These are phyloP conservation scores for Colletotrichum liaoningense DNA, from an alignment of 2,329 filamentous ascomycete genomes.

Conservation along the genomic window DNA sequence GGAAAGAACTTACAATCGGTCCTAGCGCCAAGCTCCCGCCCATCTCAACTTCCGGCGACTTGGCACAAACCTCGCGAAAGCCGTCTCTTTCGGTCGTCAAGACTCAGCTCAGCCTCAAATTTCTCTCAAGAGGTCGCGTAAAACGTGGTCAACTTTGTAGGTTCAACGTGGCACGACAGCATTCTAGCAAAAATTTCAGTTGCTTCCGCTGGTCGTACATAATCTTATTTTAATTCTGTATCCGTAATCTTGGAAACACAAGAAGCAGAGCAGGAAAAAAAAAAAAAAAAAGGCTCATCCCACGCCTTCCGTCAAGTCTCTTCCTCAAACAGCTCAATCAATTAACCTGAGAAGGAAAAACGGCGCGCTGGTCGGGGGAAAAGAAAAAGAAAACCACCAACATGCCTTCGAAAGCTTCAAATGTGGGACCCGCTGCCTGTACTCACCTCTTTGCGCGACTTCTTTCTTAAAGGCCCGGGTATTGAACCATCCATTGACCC, in stretches of 20 bases:
- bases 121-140: not conserved
- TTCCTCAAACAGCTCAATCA: not conserved
- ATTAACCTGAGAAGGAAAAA: not conserved
- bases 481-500: too few relatives aligned
- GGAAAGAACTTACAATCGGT: not conserved
- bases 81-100: not conserved
- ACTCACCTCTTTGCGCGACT: too few relatives aligned
- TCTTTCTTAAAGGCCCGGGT: too few relatives aligned
- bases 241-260: not conserved
- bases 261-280: not conserved
- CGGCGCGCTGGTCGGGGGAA: not conserved
- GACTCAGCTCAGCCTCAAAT: not conserved
- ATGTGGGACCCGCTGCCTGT: not conserved
- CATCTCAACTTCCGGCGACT: not conserved
- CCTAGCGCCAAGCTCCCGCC: not conserved
- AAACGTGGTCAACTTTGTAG: not conserved
- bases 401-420: not conserved
- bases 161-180: not conserved
- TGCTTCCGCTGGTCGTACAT: not conserved
- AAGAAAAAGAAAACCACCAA: not conserved
- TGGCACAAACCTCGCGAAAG: not conserved
- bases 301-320: not conserved
- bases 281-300: not conserved
- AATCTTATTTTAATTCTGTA: not conserved
- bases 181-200: not conserved